Evolutionary conservation across 192 early-diverging fungal species (phyloP).

Genomic region (Lunasporangiospora selenospora): DNA sequence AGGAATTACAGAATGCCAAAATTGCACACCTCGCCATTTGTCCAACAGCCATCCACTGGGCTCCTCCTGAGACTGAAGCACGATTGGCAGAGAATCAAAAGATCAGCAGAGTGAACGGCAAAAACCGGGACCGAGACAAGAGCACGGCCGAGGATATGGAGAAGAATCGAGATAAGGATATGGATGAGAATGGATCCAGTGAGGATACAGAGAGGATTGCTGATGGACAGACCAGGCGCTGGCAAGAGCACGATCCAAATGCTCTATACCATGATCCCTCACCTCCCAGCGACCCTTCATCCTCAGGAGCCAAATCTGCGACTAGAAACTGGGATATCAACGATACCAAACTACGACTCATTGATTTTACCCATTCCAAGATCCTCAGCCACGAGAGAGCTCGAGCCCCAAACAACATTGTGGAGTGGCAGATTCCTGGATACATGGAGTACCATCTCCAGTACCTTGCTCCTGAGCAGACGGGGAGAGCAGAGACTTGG

Average conservation of each 20-base stretch:
- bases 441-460: conserved; percentile 41
- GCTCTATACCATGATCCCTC: too few relatives aligned
- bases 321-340: conserved; percentile 29
- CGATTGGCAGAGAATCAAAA: too few relatives aligned
- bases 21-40: conserved; percentile 33
- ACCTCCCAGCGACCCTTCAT: too few relatives aligned
- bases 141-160: too few relatives aligned
- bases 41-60: conserved; percentile 42
- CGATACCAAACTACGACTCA: conserved; percentile 26
- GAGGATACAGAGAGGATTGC: too few relatives aligned
- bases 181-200: too few relatives aligned
- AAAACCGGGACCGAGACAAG: too few relatives aligned
- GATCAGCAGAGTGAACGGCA: too few relatives aligned
- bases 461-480: conserved; percentile 40
- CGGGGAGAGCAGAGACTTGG: conserved; percentile 45
- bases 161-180: too few relatives aligned
- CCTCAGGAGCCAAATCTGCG: too few relatives aligned
- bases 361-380: conserved; percentile 42
- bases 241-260: too few relatives aligned
- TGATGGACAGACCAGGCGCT: too few relatives aligned
- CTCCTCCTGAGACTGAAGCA: conserved; percentile 3
- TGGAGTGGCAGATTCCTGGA: conserved; percentile 44
- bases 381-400: conserved; percentile 44
- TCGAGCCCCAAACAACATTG: conserved; percentile 35
- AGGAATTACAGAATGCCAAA: conserved; percentile 28